Evolutionary conservation across 179 eudicot genomes (phyloP).

Genomic region (Patellifolia procumbens): DNA sequence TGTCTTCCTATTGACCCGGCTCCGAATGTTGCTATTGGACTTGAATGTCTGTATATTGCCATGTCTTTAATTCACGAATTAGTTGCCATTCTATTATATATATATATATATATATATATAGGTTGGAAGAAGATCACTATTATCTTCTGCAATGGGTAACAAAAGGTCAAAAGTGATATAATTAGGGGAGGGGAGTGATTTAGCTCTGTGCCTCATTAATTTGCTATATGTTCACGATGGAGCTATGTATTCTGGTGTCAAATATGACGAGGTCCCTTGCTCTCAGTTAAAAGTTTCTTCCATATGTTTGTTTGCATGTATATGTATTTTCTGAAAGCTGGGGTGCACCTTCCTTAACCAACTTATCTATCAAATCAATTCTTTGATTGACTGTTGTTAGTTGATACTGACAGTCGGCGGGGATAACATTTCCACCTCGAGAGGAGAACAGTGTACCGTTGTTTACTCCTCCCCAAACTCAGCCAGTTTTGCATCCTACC

Average conservation of each 20-base stretch:
- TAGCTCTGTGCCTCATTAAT: not conserved
- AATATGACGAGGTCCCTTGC: not conserved
- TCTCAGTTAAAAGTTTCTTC: not conserved
- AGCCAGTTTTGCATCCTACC: slow-evolving; percentile 54
- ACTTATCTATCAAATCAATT: not conserved
- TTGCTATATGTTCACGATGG: slow-evolving; percentile 1
- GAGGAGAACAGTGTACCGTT: slow-evolving; percentile 80
- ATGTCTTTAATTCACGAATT: no score
- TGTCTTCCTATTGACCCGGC: not conserved
- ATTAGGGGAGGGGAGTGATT: no score
- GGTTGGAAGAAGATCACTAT: not conserved
- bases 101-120: not conserved
- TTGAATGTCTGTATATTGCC: no score
- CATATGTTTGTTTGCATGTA: not conserved
- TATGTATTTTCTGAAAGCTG: no score
- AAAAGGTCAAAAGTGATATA: not conserved
- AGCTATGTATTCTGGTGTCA: not conserved
- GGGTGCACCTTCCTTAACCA: slow-evolving; percentile 3
- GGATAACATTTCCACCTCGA: slow-evolving; percentile 82
- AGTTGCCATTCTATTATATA: not conserved
- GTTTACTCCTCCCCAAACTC: slow-evolving; percentile 91
- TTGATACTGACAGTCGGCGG: slow-evolving; percentile 59
- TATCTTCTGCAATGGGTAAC: not conserved
- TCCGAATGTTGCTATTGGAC: no score
- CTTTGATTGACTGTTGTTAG: slow-evolving; percentile 18